These are phyloP conservation scores for Sporobolus alterniflorus DNA, from an alignment of 202 grass and related monocot genomes.

Conservation along the genomic window DNA sequence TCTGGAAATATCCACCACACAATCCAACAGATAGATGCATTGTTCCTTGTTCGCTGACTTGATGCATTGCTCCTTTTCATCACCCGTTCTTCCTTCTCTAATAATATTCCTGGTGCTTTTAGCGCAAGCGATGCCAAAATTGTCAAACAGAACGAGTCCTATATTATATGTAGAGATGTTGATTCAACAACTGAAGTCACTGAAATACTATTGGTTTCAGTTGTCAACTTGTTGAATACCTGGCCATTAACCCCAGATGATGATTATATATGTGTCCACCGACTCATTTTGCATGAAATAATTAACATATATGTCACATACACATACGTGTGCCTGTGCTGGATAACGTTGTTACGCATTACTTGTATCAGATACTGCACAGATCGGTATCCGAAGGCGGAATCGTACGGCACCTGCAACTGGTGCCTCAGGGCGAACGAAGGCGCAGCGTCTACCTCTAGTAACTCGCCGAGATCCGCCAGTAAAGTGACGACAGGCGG, in stretches of 20 bases:
- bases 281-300: conserved; percentile 45
- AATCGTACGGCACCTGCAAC: conserved; percentile 83
- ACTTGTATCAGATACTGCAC: conserved; percentile 76
- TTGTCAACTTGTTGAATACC: neutral
- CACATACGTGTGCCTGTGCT: neutral
- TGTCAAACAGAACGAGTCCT: conserved; percentile 39
- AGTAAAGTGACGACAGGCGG: conserved; percentile 29
- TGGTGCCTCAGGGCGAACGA: conserved; percentile 74
- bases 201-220: neutral
- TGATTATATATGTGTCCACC: neutral
- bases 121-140: conserved; percentile 4
- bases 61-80: conserved; percentile 28
- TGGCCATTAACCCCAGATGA: neutral
- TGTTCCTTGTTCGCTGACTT: neutral
- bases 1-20: conserved; percentile 21
- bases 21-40: neutral
- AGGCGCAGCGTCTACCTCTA: conserved; percentile 14
- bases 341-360: neutral
- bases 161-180: no score
- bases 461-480: conserved; percentile 26
- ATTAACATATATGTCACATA: neutral
- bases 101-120: conserved; percentile 29
- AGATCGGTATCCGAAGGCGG: conserved; percentile 87
- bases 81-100: neutral
- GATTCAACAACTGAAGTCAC: no score